Percentiles rank a stretch among this genome's conserved stretches.
These are phyloP conservation scores for Teunomyces lycoperdinae DNA, from an alignment of 805 yeast genomes.

Conservation along the genomic window DNA sequence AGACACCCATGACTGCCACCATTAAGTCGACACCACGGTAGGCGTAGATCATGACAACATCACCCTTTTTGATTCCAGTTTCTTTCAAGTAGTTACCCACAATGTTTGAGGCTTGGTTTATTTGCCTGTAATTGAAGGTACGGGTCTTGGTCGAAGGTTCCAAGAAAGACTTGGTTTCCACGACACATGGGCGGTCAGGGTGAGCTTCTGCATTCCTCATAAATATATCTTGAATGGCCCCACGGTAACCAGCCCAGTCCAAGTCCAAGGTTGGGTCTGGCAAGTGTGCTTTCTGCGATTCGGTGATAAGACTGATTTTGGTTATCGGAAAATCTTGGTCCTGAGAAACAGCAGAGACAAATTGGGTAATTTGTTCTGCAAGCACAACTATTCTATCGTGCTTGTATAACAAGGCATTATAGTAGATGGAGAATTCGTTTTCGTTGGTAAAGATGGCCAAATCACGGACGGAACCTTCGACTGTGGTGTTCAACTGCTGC, in stretches of 20 bases:
- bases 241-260: slow-evolving; percentile 89
- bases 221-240: slow-evolving; percentile 96
- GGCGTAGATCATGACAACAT: slow-evolving; percentile 96
- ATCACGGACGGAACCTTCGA: slow-evolving; percentile 60
- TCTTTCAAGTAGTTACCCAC: slow-evolving; percentile 85
- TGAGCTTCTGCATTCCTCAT: slow-evolving; percentile 76
- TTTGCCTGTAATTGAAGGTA: slow-evolving; percentile 78
- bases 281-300: slow-evolving; percentile 54
- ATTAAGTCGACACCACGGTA: slow-evolving; percentile 95
- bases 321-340: slow-evolving; percentile 49
- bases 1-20: slow-evolving; percentile 96
- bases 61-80: slow-evolving; percentile 84
- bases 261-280: slow-evolving; percentile 88
- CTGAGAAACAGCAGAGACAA: slow-evolving; percentile 33
- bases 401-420: slow-evolving; percentile 74
- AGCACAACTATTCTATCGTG: slow-evolving; percentile 65
- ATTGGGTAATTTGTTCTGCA: slow-evolving; percentile 69
- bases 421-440: slow-evolving; percentile 46
- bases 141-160: slow-evolving; percentile 57
- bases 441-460: slow-evolving; percentile 48
- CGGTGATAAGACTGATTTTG: slow-evolving; percentile 64
- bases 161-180: slow-evolving; percentile 79
- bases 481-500: slow-evolving; percentile 45
- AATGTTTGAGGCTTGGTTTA: slow-evolving; percentile 87
- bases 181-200: slow-evolving; percentile 88